Conservation (phyloP, 306 rosid species). For the Clitoria ternatea region DNA sequence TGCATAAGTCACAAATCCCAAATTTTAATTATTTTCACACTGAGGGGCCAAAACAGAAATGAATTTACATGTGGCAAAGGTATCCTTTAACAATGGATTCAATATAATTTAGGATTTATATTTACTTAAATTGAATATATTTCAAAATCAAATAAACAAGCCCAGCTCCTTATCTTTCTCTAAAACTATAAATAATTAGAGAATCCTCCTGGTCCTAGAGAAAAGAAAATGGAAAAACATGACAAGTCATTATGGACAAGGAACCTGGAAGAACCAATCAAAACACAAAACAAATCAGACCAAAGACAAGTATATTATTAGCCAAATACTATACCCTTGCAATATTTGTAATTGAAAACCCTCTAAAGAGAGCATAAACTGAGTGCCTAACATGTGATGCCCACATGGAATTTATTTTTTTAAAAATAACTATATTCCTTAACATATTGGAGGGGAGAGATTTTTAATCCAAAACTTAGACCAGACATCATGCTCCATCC, state of each 20-base stretch:
- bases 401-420: slow-evolving; percentile 6
- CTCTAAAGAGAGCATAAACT: neutral
- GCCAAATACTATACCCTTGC: neutral
- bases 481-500: neutral
- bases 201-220: slow-evolving; percentile 15
- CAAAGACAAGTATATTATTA: neutral
- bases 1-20: slow-evolving; percentile 5
- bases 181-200: neutral
- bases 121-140: neutral
- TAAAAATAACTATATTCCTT: neutral
- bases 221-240: slow-evolving; percentile 7
- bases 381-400: neutral
- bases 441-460: neutral
- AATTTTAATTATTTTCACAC: neutral
- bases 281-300: neutral
- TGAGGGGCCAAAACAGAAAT: neutral
- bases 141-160: neutral
- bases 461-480: neutral
- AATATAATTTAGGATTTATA: neutral
- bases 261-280: neutral
- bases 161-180: neutral
- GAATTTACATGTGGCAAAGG: neutral
- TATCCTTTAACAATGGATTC: neutral
- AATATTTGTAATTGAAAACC: neutral
- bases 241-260: neutral